Percentiles rank a stretch among this genome's conserved stretches.
These are phyloP conservation scores for Aspergillus nanangensis DNA, from an alignment of 495 filamentous ascomycete species.

Conservation along the genomic window DNA sequence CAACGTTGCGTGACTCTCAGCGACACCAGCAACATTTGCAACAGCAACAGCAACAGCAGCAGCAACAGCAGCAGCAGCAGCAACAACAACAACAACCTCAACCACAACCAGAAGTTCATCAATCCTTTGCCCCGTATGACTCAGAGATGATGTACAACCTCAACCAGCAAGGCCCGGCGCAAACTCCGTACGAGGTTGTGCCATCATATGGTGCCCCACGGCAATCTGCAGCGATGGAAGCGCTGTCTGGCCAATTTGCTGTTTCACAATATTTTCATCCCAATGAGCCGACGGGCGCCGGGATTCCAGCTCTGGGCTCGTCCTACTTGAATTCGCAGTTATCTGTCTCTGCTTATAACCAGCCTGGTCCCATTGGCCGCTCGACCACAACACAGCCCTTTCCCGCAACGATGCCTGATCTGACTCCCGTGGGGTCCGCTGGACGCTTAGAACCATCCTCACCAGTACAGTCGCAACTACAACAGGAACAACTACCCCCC, in stretches of 20 bases:
- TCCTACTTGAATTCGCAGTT: conserved; percentile 52
- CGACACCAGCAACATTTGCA: too few relatives aligned
- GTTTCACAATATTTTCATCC: conserved; percentile 74
- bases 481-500: too few relatives aligned
- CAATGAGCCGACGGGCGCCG: conserved; percentile 61
- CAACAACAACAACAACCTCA: too few relatives aligned
- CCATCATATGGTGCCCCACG: conserved; percentile 67
- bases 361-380: conserved; percentile 48
- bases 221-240: conserved; percentile 77
- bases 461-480: conserved; percentile 1
- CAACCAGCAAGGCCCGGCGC: conserved; percentile 60
- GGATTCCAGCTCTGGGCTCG: conserved; percentile 48
- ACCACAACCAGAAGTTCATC: too few relatives aligned
- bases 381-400: conserved; percentile 48
- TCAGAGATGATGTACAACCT: conserved; percentile 78
- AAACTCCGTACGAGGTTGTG: conserved; percentile 69
- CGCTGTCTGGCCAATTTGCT: conserved; percentile 65
- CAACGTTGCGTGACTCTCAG: conserved; percentile 33
- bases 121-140: conserved; percentile 49
- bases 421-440: conserved; percentile 36
- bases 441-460: conserved; percentile 25
- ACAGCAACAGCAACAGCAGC: too few relatives aligned
- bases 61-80: too few relatives aligned
- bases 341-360: conserved; percentile 49
- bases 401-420: conserved; percentile 49